Evolutionary conservation across 2,329 filamentous ascomycete species (phyloP).

Genomic region (Phaeosphaeria sp.): DNA sequence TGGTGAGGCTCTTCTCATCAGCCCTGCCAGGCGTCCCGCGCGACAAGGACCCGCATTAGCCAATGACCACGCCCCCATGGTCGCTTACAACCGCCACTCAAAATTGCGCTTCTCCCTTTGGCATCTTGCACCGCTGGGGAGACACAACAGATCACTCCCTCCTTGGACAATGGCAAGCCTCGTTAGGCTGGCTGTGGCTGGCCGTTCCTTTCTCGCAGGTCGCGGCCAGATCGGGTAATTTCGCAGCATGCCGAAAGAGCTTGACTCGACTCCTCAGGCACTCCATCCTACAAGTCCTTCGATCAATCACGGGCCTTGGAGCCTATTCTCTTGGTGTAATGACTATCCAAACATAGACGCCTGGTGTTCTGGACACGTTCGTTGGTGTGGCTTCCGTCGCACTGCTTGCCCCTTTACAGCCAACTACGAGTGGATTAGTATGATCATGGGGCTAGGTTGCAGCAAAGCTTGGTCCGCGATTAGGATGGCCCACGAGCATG

Average conservation of each 20-base stretch:
- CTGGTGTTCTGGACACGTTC: constrained; percentile 16
- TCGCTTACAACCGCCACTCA: background rate
- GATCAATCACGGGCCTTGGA: constrained; percentile 11
- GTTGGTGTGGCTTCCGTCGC: constrained; percentile 10
- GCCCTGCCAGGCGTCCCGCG: constrained; percentile 3
- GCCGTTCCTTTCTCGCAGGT: constrained; percentile 14
- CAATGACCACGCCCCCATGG: background rate
- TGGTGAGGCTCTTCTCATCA: constrained; percentile 2
- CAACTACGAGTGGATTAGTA: constrained; percentile 5
- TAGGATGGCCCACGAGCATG: background rate
- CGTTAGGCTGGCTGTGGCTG: constrained; percentile 2
- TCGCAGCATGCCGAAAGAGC: background rate
- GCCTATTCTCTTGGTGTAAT: background rate
- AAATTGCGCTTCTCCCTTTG: background rate
- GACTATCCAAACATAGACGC: constrained; percentile 19
- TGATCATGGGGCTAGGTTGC: constrained; percentile 18
- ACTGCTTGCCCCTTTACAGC: constrained; percentile 13
- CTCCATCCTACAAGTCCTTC: constrained; percentile 2
- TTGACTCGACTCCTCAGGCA: background rate
- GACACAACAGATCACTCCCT: constrained; percentile 2
- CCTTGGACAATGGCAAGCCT: constrained; percentile 15
- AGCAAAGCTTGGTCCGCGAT: constrained; percentile 8
- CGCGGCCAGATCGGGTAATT: constrained; percentile 14
- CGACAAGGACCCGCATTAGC: background rate
- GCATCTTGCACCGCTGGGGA: background rate